These are phyloP conservation scores for Aphelidium insulamus DNA, from an alignment of 371 early-diverging fungal species.

Conservation along the genomic window DNA sequence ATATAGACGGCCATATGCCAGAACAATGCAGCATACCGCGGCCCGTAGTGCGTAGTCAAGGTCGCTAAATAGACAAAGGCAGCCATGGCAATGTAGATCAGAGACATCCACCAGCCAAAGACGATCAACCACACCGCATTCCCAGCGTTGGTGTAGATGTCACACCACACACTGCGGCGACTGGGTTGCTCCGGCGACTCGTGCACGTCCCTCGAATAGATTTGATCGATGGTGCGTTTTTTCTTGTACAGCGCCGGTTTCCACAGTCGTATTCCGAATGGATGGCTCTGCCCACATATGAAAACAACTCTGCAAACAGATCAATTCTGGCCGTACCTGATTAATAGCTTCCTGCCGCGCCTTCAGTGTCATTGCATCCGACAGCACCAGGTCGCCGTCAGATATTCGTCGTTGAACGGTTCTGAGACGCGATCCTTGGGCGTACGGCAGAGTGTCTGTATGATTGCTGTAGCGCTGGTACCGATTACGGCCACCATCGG, in stretches of 20 bases:
- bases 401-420: no score
- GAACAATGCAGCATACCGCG: slow-evolving; percentile 5
- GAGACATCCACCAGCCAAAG: slow-evolving; percentile 73
- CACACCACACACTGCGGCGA: slow-evolving; percentile 15
- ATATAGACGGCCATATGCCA: slow-evolving; percentile 31
- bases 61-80: background rate
- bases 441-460: no score
- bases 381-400: no score
- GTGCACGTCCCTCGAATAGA: slow-evolving; percentile 58
- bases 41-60: background rate
- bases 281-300: no score
- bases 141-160: slow-evolving; percentile 42
- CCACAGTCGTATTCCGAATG: slow-evolving; percentile 89
- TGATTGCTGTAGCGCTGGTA: no score
- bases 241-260: slow-evolving; percentile 91
- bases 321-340: no score
- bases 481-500: slow-evolving; percentile 11
- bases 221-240: slow-evolving; percentile 53
- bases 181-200: slow-evolving; percentile 30
- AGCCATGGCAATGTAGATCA: slow-evolving; percentile 21
- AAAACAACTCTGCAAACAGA: no score
- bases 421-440: no score
- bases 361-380: slow-evolving; percentile 36
- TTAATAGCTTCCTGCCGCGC: slow-evolving; percentile 43
- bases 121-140: slow-evolving; percentile 66